Percentiles rank a stretch among this genome's conserved stretches.
phyloP scores from a whole-genome alignment of 2,329 filamentous ascomycete genomes.

The Cordyceps farinosa region DNA sequence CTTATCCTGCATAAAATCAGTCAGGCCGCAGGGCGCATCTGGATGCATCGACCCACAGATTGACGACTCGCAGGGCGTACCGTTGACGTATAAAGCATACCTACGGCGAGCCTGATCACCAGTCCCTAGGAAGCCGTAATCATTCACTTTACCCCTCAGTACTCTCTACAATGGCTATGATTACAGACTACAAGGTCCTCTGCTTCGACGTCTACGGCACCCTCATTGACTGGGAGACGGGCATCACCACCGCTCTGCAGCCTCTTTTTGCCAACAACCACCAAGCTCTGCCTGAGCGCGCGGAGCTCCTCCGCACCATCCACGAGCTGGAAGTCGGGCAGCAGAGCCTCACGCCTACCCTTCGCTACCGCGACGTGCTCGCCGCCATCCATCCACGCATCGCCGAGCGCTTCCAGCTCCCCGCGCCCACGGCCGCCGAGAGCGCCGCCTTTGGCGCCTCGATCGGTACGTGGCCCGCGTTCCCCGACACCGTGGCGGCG shows the following conservation, averaged over 20 bases:
- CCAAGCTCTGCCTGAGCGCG: slow-evolving; percentile 29
- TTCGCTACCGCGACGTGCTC: slow-evolving; percentile 60
- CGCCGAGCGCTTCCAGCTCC: slow-evolving; percentile 40
- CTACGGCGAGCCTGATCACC: background rate
- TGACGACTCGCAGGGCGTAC: slow-evolving; percentile 1
- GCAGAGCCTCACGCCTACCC: slow-evolving; percentile 51
- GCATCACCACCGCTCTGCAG: slow-evolving; percentile 54
- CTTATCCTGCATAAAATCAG: no score
- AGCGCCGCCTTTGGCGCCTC: slow-evolving; percentile 48
- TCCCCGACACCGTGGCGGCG: slow-evolving; percentile 55
- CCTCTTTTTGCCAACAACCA: slow-evolving; percentile 40
- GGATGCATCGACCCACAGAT: background rate
- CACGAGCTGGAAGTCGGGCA: slow-evolving; percentile 47
- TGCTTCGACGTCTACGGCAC: slow-evolving; percentile 81
- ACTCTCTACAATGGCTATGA: background rate
- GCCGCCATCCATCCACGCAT: slow-evolving; percentile 44
- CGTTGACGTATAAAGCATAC: background rate
- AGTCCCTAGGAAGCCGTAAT: background rate
- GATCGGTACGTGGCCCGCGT: slow-evolving; percentile 55
- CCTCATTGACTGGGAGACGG: slow-evolving; percentile 73
- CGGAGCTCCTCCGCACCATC: slow-evolving; percentile 39
- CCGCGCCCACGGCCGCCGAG: slow-evolving; percentile 35
- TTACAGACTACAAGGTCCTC: slow-evolving; percentile 40
- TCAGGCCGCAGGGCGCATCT: background rate
- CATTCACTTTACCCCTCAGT: background rate